Conservation (phyloP, 805 yeast genomes). For the Yarrowia sp. region DNA sequence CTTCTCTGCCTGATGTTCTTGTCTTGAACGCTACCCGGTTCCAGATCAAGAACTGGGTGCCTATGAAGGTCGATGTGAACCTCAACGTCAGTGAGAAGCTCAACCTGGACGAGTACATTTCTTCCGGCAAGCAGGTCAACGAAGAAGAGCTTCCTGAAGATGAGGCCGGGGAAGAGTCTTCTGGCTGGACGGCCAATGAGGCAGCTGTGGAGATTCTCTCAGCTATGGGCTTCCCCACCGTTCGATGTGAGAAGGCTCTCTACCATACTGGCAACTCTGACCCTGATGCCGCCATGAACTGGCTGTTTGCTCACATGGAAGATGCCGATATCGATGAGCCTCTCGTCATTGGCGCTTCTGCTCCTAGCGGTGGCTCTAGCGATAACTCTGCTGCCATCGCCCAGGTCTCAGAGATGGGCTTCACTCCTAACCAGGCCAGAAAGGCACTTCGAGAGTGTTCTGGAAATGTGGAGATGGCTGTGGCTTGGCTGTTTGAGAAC, state of each 20-base stretch:
- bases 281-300: conserved; percentile 77
- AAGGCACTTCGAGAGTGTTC: conserved; percentile 65
- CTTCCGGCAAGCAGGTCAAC: conserved; percentile 45
- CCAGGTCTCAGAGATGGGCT: conserved; percentile 73
- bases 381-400: conserved; percentile 44
- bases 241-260: conserved; percentile 64
- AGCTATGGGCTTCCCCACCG: conserved; percentile 85
- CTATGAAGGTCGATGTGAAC: conserved; percentile 76
- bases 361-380: conserved; percentile 27
- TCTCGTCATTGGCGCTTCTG: conserved; percentile 38
- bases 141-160: conserved; percentile 46
- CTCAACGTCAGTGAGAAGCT: conserved; percentile 49
- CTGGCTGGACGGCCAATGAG: conserved; percentile 47
- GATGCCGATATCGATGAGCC: conserved; percentile 74
- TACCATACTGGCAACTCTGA: conserved; percentile 65
- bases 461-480: conserved; percentile 69
- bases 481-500: conserved; percentile 85
- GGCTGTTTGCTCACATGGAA: conserved; percentile 88
- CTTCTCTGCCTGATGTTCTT: conserved; percentile 66
- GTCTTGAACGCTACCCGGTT: conserved; percentile 77
- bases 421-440: conserved; percentile 58
- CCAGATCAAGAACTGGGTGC: conserved; percentile 84
- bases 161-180: conserved; percentile 29
- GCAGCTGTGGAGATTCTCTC: conserved; percentile 52
- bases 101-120: conserved; percentile 45